Base-by-base conservation (phyloP, 352 stramenopile genomes). In the Phytophthora boehmeriae region DNA sequence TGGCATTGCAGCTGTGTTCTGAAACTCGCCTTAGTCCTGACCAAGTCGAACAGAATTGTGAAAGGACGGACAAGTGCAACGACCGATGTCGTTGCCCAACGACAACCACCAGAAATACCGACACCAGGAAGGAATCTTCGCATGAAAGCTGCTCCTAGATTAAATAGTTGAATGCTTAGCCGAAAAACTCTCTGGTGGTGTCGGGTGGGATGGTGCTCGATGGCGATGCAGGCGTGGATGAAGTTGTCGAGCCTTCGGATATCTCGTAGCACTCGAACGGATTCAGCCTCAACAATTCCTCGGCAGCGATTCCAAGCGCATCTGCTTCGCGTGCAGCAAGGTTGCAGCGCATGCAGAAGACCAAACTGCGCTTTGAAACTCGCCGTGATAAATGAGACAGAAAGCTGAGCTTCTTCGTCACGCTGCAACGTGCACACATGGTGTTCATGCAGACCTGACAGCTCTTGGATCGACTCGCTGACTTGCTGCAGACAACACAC, bases 301-400 rank as follows among this genome's bases (percentile, higher is more conserved):
- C 65, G 2, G 61, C 43, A 25, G 70, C 70, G n/a, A 78, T 52
- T 34, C 67, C 51, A 0, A 68, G 32, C 1, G 66, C 63, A 23
- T 71, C 63, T 0, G 56, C 44, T 27, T 66, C 49, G 16, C 53
- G 49, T 4, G 63, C 61, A 1, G 51, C 17, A 17, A 61, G 16
- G 16, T 78, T 41, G 48, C 73, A 81, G 20, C 54, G 55, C 20
- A 65, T 36, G 35, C 73, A 81, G 54, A 78, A 77, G 1, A 25
- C 8, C 14, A 75, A 41, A n/a, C 16, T 68, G n/a, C 54, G 44
- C 32, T 64, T 58, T 9, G 47, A 57, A 5, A 75, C 51, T n/a
- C 39, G 45, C 17, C 48, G 38, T 4, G 35, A 57, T 13, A 45
- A 38, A 16, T 59, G 34, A 9, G 54, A 61, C 8, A 76, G 44